Conservation (phyloP, 2,329 filamentous ascomycete species). For the Thielaviopsis populi region DNA sequence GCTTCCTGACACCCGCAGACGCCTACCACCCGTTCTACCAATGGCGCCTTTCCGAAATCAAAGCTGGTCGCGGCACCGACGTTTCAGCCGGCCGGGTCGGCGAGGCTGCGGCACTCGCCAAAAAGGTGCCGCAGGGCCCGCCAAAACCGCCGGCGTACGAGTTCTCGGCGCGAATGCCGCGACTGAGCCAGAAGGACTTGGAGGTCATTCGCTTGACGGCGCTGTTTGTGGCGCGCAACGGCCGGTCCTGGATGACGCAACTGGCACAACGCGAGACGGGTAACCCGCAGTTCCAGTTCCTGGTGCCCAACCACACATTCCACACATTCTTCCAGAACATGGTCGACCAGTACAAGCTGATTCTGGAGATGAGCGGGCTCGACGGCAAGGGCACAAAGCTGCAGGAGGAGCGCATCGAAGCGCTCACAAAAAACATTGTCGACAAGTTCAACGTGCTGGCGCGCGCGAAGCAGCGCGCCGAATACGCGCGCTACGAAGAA, state of each 20-base stretch:
- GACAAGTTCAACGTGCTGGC: conserved; percentile 70
- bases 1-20: conserved; percentile 66
- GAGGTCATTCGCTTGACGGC: conserved; percentile 63
- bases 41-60: conserved; percentile 81
- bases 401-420: conserved; percentile 55
- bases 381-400: conserved; percentile 52
- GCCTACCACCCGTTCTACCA: conserved; percentile 77
- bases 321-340: conserved; percentile 90
- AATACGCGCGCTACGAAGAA: conserved; percentile 74
- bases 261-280: conserved; percentile 75
- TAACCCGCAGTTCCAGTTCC: conserved; percentile 92
- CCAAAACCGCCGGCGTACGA: conserved; percentile 73
- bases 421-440: conserved; percentile 58
- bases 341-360: conserved; percentile 80
- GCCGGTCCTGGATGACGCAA: conserved; percentile 78
- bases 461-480: conserved; percentile 69
- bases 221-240: conserved; percentile 83
- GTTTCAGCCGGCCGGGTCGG: conserved; percentile 60
- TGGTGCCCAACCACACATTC: conserved; percentile 86
- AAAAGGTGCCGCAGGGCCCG: conserved; percentile 61
- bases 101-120: conserved; percentile 39
- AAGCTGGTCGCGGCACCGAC: conserved; percentile 64
- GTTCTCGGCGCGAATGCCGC: conserved; percentile 93
- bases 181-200: conserved; percentile 88
- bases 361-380: conserved; percentile 53